Base-by-base conservation (phyloP, 2,329 filamentous ascomycete genomes). In the Coleophoma cylindrospora region DNA sequence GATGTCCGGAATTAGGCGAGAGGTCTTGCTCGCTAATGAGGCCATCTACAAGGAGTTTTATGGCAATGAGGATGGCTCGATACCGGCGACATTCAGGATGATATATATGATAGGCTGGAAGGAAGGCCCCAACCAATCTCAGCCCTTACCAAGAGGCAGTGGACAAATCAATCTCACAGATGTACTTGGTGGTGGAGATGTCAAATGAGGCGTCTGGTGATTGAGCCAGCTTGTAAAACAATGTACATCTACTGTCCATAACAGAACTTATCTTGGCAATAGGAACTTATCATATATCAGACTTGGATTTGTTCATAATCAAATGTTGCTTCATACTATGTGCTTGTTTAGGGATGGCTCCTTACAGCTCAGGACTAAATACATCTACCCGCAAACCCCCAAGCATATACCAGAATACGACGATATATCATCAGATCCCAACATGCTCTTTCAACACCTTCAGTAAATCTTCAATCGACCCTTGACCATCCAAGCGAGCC, bases 41-140 rank as follows among this genome's bases (percentile, higher is more conserved):
- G 88, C 83, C 38, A 96, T 99, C 50, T 99, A 99, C 66, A 79
- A 83, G 44, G 84, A 87, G 64, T 71, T 99, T 50, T 91, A 99
- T 68, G 91, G 89, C 15, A 91, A 95, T 61, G 79, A 84, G 40
- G 86, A 89, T 61, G 87, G 80, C 17, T 81, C 74, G 1, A 76
- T 94, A 54, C 94, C 94, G 1, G 94, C 94, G 1, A 99, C 94
- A 0, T 99, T 96, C 65, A 80, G 94, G 59, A 79, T 96, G 60
- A 96, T 99, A 54, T 96, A 94, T 68, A 96, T 97, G 91, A 99
- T 99, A 69, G 94, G 94, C 0, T 99, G 94, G 94, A 95, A 92
- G 66, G 88, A 91, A 58, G 86, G 88, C 2, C 78, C 80, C 32
- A 81, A 84, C 48, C 91, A 97, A 70, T 76, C 85, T 2, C 76